Evolutionary conservation across 345 rosid species (phyloP).

Genomic region (Aquilaria sinensis): DNA sequence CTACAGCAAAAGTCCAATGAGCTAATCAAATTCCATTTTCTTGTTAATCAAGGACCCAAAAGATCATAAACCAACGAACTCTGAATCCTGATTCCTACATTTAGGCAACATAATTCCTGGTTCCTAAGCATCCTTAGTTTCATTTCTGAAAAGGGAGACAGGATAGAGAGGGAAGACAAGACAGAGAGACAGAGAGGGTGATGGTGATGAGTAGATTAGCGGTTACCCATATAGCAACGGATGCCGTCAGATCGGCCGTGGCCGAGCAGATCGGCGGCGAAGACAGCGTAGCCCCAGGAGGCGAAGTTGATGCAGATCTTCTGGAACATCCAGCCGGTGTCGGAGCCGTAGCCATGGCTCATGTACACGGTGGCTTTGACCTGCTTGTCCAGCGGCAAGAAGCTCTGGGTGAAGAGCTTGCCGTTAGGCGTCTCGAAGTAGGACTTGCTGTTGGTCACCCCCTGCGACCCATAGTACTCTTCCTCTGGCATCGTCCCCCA

Average conservation of each 20-base stretch:
- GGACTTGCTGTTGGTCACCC: conserved; percentile 62
- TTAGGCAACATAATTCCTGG: no score
- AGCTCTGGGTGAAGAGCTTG: conserved; percentile 77
- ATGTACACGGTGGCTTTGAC: conserved; percentile 75
- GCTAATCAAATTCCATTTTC: no score
- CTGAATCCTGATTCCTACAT: no score
- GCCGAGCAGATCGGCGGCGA: conserved; percentile 92
- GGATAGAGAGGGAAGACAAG: no score
- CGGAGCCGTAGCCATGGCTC: conserved; percentile 95
- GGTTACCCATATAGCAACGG: conserved; percentile 79
- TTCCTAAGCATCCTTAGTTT: no score
- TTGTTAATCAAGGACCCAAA: no score
- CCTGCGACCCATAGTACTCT: conserved; percentile 81
- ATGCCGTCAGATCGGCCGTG: conserved; percentile 95
- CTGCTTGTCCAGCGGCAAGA: conserved; percentile 60
- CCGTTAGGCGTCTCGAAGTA: conserved; percentile 87
- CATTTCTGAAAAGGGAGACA: no score
- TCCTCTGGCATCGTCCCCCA: conserved; percentile 92
- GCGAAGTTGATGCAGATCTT: conserved; percentile 74
- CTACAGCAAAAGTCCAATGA: no score
- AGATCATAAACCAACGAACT: no score
- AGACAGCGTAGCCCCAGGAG: conserved; percentile 96
- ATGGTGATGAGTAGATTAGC: no score
- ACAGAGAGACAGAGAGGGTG: no score
- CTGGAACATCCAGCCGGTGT: conserved; percentile 90